Base-by-base conservation (phyloP, 106 monocot genomes). In the Phalaenopsis equestris region DNA sequence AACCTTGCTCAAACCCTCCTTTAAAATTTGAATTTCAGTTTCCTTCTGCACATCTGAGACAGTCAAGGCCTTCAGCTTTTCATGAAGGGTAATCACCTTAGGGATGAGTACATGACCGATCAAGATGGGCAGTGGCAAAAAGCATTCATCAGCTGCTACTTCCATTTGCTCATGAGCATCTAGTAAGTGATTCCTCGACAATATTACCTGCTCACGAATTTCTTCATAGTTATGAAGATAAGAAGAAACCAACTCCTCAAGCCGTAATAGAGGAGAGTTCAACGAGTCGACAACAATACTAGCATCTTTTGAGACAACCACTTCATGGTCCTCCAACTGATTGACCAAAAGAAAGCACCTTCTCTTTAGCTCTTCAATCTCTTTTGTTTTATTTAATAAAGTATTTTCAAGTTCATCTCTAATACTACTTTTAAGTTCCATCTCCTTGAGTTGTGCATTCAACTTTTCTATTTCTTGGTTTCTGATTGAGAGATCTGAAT, bases 211-310 rank as follows among this genome's bases (percentile, higher is more conserved):
- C 55, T 85, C 82, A 72, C 79, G 24, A 81, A 78, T 81, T 80
- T 92, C 84, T 67, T 88, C 83, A 83, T 88, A 82, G 55, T 80
- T 86, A 75, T 83, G 56, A 81, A 88, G 58, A 82, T 83, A 80
- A 16, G 42, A 87, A 81, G 84, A 72, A 83, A 94, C 78, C 55
- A 80, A 86, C 83, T 84, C 88, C 82, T 92, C 92, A 42, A 98
- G 79, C 14, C 78, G 80, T 42, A 81, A 75, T 37, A 90, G 79
- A 18, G 84, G 65, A 78, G 83, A 88, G n/a, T 46, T 89, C 42
- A 45, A 56, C 15, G 86, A 83, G 14, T 85, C 78, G 75, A 47
- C 75, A 15, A 87, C 83, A 37, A 57, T 55, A 75, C 85, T 77
- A 23, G 81, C 67, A 82, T 79, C 75, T 1, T 46, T 46, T n/a